These are phyloP conservation scores for Diplodia intermedia DNA, from an alignment of 2,329 filamentous ascomycete species.

Conservation along the genomic window DNA sequence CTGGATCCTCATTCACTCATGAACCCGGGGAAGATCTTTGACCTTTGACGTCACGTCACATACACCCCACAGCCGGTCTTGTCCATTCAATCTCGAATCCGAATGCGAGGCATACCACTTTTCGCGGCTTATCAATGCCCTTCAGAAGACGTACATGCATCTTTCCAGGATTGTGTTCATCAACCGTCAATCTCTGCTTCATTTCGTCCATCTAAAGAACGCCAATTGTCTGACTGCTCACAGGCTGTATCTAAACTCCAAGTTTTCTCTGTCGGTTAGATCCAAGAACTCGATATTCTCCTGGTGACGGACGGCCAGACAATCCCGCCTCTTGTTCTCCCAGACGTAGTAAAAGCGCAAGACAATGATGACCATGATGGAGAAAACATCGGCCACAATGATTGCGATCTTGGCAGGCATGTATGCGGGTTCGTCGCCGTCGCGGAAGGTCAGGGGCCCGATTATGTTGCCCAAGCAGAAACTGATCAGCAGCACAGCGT, in stretches of 20 bases:
- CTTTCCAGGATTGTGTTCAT: too few relatives aligned
- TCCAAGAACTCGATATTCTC: slow-evolving; percentile 38
- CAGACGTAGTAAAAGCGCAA: slow-evolving; percentile 37
- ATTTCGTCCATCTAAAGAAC: neutral
- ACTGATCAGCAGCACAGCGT: slow-evolving; percentile 47
- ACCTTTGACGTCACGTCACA: slow-evolving; percentile 46
- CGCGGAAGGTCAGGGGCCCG: slow-evolving; percentile 48
- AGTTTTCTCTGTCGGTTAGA: slow-evolving; percentile 33
- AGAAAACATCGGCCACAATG: slow-evolving; percentile 44
- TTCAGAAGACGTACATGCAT: too few relatives aligned
- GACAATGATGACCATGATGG: slow-evolving; percentile 41
- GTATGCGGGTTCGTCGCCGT: slow-evolving; percentile 39
- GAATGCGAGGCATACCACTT: too few relatives aligned
- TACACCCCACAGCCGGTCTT: too few relatives aligned
- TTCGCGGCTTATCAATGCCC: too few relatives aligned
- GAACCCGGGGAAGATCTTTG: slow-evolving; percentile 93
- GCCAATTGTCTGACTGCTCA: neutral
- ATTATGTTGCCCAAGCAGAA: slow-evolving; percentile 53
- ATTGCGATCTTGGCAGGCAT: slow-evolving; percentile 54
- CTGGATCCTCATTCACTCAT: slow-evolving; percentile 87
- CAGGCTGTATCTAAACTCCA: slow-evolving; percentile 37
- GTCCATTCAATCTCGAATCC: too few relatives aligned
- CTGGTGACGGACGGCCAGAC: slow-evolving; percentile 34
- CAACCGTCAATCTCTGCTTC: neutral
- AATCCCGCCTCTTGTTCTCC: slow-evolving; percentile 43